A percentile compares a stretch with the other conserved stretches of the same genome.
These are phyloP conservation scores for Leptomonas pyrrhocoris DNA, from an alignment of 208 protist species.

Conservation along the genomic window DNA sequence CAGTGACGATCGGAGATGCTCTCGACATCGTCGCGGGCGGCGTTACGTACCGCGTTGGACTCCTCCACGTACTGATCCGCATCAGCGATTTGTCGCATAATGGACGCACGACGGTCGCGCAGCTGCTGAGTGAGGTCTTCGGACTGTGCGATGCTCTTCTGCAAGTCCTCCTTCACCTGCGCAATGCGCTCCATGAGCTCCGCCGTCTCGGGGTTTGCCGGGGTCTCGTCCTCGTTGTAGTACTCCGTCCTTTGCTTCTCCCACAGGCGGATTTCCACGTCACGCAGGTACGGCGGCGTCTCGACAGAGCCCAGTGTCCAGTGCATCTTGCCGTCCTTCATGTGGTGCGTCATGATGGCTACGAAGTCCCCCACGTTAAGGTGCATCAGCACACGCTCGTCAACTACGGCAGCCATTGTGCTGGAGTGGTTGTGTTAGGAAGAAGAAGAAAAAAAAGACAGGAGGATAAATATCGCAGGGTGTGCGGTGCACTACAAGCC, in stretches of 20 bases:
- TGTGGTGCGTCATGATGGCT: slow-evolving; percentile 60
- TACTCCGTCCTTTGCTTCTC: slow-evolving; percentile 54
- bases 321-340: slow-evolving; percentile 57
- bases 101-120: slow-evolving; percentile 50
- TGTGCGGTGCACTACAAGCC: neutral
- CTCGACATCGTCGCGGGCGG: slow-evolving; percentile 75
- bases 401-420: slow-evolving; percentile 23
- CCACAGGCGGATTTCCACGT: slow-evolving; percentile 80
- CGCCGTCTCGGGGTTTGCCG: slow-evolving; percentile 50
- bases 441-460: too few relatives aligned
- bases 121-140: slow-evolving; percentile 67
- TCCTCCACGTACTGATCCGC: slow-evolving; percentile 70
- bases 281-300: slow-evolving; percentile 65
- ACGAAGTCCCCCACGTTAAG: slow-evolving; percentile 82
- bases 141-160: slow-evolving; percentile 65
- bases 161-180: slow-evolving; percentile 56
- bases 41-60: slow-evolving; percentile 56
- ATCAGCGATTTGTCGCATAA: slow-evolving; percentile 62
- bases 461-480: neutral
- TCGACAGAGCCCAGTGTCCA: slow-evolving; percentile 84
- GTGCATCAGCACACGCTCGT: slow-evolving; percentile 44
- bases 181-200: slow-evolving; percentile 65
- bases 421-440: neutral
- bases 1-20: slow-evolving; percentile 79
- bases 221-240: slow-evolving; percentile 50